A percentile compares a stretch with the other conserved stretches of the same genome.
These are phyloP conservation scores for Plasmodium ovale DNA, from an alignment of 169 alveolate genomes.

Conservation along the genomic window DNA sequence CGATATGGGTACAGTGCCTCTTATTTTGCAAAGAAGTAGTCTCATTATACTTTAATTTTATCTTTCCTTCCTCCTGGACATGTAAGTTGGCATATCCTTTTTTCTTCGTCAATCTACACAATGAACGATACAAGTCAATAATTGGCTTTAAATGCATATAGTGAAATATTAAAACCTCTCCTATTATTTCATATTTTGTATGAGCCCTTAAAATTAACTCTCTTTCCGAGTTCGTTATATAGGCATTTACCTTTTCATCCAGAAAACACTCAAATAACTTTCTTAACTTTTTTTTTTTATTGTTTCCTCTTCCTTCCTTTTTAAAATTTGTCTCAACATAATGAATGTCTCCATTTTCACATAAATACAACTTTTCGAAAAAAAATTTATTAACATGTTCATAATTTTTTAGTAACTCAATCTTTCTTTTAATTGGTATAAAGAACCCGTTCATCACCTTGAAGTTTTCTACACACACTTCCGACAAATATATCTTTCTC, in stretches of 20 bases:
- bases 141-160: constrained; percentile 15
- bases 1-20: background rate
- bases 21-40: background rate
- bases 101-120: background rate
- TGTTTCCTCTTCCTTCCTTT: background rate
- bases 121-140: constrained; percentile 5
- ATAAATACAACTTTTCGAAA: background rate
- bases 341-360: constrained; percentile 2
- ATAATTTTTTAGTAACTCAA: constrained; percentile 4
- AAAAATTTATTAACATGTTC: background rate
- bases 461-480: background rate
- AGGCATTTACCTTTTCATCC: constrained; percentile 24
- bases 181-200: constrained; percentile 54
- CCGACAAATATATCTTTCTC: constrained; percentile 17
- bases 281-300: constrained; percentile 17
- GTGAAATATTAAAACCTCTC: constrained; percentile 43
- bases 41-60: background rate
- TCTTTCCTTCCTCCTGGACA: background rate
- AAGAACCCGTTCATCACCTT: constrained; percentile 6
- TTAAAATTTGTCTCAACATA: background rate
- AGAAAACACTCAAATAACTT: constrained; percentile 19
- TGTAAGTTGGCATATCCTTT: background rate
- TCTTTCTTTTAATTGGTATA: constrained; percentile 35
- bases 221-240: constrained; percentile 18
- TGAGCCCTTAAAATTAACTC: constrained; percentile 19